Base-by-base conservation (phyloP, 148 eudicot genomes). In the Chenopodium berlandieri region DNA sequence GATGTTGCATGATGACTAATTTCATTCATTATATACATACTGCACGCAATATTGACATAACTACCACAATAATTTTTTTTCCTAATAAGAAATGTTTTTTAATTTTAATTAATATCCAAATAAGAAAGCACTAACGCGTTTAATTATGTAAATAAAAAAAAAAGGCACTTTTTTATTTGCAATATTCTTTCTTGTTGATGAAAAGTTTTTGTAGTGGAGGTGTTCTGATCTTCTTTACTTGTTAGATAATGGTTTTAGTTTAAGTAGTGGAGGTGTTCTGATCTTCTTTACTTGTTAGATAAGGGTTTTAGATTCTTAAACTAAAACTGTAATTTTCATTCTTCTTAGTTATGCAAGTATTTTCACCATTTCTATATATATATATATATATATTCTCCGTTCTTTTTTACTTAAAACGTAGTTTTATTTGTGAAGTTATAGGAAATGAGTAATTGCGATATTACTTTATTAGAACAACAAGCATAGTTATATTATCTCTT, bases 151-250 rank as follows among this genome's bases (percentile, higher is more conserved):
- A 31, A 31, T 31, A 31, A 31, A 31, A 31, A 5, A 40, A 40
- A 37, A 40, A 40, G 16, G 30, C 32, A 25, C 46, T 6, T 40
- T 77, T 64, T 7, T 8, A 5, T 5, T 54, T n/a, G 37, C 5
- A n/a, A 62, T 11, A 13, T 56, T 27, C 23, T 63, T 62, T 30
- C 37, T 8, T 20, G 58, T 50, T 4, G n/a, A 32, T 54, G 40
- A 4, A 40, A 50, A 48, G 65, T 58, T 71, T 4, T 30, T 64
- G 31, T 47, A 17, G 25, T 34, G 10, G 5, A 75, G 77, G 40
- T 74, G 58, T 74, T 47, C 76, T 79, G 32, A 60, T 31, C 44
- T 75, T 75, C 76, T 80, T 75, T 79, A 46, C 86, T 79, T 80
- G 80, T 70, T 44, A 60, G n/a, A 13, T 40, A 44, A 10, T 64